phyloP scores from a whole-genome alignment of 768 basidiomycete species.

The Punctularia strigosozonata region DNA sequence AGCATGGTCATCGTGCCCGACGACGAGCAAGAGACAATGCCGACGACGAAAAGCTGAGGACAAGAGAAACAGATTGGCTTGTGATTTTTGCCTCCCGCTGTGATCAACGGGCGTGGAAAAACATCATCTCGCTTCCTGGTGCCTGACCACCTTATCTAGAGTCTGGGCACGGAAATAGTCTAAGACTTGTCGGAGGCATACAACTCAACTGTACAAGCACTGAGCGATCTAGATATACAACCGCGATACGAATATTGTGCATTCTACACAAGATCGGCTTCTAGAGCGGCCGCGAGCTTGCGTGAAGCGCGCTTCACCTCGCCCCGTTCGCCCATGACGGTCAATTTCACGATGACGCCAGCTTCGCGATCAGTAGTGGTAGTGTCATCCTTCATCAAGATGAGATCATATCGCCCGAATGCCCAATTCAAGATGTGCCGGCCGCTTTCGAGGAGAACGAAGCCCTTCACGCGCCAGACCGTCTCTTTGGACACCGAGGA shows the following conservation, averaged over 20 bases:
- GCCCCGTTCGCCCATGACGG: conserved; percentile 88
- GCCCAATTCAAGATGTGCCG: conserved; percentile 81
- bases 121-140: not conserved
- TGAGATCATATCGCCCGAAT: conserved; percentile 74
- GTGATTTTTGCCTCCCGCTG: too few relatives aligned
- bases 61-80: too few relatives aligned
- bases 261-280: conserved; percentile 20
- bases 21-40: too few relatives aligned
- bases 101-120: not conserved
- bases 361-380: too few relatives aligned
- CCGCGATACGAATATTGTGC: not conserved
- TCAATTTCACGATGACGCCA: conserved; percentile 42
- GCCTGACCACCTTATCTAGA: not conserved
- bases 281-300: conserved; percentile 38
- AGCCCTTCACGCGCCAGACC: conserved; percentile 82
- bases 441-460: conserved; percentile 40
- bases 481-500: conserved; percentile 47
- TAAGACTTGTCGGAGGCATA: too few relatives aligned
- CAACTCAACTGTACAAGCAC: too few relatives aligned
- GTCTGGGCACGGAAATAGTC: not conserved
- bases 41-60: too few relatives aligned
- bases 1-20: conserved; percentile 14
- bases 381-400: conserved; percentile 23
- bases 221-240: not conserved
- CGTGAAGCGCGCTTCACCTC: conserved; percentile 53